phyloP scores from a whole-genome alignment of 208 protist species.

The Naegleria lovaniensis region DNA sequence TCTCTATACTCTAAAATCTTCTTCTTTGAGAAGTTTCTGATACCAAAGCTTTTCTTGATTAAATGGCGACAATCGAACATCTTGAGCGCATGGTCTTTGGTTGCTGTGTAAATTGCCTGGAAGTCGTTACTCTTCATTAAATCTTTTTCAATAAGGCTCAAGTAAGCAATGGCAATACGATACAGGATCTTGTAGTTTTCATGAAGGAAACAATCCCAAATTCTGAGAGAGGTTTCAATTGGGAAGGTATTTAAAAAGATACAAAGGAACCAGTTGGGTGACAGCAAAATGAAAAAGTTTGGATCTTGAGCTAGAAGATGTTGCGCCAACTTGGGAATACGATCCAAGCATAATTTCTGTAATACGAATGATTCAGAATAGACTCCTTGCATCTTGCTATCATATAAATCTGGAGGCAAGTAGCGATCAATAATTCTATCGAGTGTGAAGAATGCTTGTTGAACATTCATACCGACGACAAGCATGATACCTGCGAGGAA shows the following conservation, averaged over 20 bases:
- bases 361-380: conserved; percentile 1
- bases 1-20: background rate
- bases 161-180: background rate
- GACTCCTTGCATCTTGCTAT: background rate
- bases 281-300: background rate
- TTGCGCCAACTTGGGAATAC: background rate
- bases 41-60: background rate
- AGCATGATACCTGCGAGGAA: conserved; percentile 32
- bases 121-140: background rate
- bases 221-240: background rate
- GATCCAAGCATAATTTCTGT: background rate
- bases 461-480: conserved; percentile 1
- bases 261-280: background rate
- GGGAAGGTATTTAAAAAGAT: background rate
- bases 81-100: background rate
- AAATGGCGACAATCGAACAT: conserved; percentile 13
- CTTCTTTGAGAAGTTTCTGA: background rate
- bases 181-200: conserved; percentile 19
- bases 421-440: background rate
- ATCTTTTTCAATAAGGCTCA: background rate
- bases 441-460: conserved; percentile 29
- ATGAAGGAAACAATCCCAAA: conserved; percentile 15
- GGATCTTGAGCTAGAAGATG: background rate
- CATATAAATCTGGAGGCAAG: conserved; percentile 11
- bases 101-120: background rate